Evolutionary conservation across 2,329 filamentous ascomycete genomes (phyloP), one percentile per base, ranked within the genome.

Genomic region (Talaromyces sp.): DNA sequence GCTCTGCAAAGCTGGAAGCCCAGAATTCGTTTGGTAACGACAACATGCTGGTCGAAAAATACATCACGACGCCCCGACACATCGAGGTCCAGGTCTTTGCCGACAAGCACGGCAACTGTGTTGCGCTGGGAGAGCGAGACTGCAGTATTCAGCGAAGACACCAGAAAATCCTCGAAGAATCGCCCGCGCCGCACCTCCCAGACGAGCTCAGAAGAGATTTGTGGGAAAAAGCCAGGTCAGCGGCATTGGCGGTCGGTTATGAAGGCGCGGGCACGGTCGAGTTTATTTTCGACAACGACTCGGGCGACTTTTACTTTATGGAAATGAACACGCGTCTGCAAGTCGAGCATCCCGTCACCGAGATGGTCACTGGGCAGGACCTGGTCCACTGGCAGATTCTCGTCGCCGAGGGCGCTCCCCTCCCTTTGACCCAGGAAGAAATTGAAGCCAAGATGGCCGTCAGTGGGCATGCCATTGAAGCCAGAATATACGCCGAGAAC

Each of bases 371-470:
- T 10, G 87, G 84, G 0, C 82, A 90, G 55, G 89, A 93, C 69
- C 78, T 99, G 38, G 95, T 99, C 4, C 88, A 93, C 71, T 99
- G 95, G 95, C 95, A 99, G 77, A 91, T 99, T 70, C 80, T 89
- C 68, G 89, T 98, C 50, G 90, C 93, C 53, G 85, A 88, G 68
- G 88, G 88, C 19, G 84, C 84, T n/a, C 80, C 78, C 56, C 78
- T 90, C 6, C 88, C 88, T 1, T 75, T 90, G 17, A 86, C 82
- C 0, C 88, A 90, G 68, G 80, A 82, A 54, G 78, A 89, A 62
- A 83, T 90, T 27, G 84, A 89, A 66, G 78, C 83, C 62, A 82
- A 86, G 64, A 98, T 99, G 73, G 81, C 81, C 35, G 81, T 83
- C 65, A 83, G 87, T 52, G 95, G 95, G 1, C 90, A 93, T 69